phyloP scores from a whole-genome alignment of 1,139 yeast species.

The Yamadazyma diddensiae region DNA sequence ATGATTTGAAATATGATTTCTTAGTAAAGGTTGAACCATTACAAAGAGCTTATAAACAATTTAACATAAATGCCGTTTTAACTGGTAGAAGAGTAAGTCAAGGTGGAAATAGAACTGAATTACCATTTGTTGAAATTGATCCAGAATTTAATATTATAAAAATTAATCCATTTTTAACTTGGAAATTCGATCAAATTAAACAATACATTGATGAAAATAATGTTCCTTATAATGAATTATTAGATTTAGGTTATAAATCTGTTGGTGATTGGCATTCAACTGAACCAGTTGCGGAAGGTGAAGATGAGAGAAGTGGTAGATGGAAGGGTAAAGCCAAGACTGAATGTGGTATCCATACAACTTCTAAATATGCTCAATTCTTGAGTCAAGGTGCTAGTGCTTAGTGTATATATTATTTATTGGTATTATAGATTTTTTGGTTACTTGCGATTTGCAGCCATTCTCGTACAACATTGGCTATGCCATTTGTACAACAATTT shows the following conservation, averaged over 20 bases:
- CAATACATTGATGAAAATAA: slow-evolving; percentile 61
- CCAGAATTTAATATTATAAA: slow-evolving; percentile 67
- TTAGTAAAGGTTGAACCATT: slow-evolving; percentile 92
- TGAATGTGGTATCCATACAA: slow-evolving; percentile 93
- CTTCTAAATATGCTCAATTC: slow-evolving; percentile 66
- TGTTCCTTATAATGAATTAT: slow-evolving; percentile 82
- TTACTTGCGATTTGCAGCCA: too few relatives aligned
- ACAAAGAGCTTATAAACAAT: slow-evolving; percentile 73
- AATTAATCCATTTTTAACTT: slow-evolving; percentile 84
- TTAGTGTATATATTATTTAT: background rate
- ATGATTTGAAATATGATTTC: slow-evolving; percentile 80
- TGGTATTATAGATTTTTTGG: too few relatives aligned
- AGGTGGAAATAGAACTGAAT: slow-evolving; percentile 76
- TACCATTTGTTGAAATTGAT: slow-evolving; percentile 77
- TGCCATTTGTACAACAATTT: too few relatives aligned
- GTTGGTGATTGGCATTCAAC: slow-evolving; percentile 98
- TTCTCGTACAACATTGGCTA: too few relatives aligned
- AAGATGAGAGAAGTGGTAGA: slow-evolving; percentile 93
- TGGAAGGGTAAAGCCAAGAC: slow-evolving; percentile 94
- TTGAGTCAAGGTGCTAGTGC: slow-evolving; percentile 18
- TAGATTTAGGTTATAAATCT: slow-evolving; percentile 86
- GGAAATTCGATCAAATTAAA: slow-evolving; percentile 76
- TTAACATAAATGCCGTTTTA: slow-evolving; percentile 74
- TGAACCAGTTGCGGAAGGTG: slow-evolving; percentile 83
- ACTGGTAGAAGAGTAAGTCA: slow-evolving; percentile 92